Conservation (phyloP, 169 alveolate species). For the Eimeria mitis region DNA sequence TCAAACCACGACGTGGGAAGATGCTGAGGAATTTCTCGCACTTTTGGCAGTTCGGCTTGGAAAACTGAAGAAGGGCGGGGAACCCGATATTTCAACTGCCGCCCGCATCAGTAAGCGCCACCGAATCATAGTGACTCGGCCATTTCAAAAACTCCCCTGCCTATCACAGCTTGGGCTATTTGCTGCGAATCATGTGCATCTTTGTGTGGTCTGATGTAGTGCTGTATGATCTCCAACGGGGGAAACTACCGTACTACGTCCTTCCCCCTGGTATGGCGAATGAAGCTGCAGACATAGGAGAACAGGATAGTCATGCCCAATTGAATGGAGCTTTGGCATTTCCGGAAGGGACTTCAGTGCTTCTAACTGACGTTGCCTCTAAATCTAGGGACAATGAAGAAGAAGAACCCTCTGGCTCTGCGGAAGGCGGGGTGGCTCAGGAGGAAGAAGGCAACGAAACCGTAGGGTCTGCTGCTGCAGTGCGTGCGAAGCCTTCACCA, state of each 20-base stretch:
- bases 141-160: background rate
- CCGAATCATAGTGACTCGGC: background rate
- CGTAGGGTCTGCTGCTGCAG: background rate
- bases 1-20: slow-evolving; percentile 87
- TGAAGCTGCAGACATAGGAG: background rate
- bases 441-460: background rate
- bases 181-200: background rate
- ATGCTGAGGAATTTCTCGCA: slow-evolving; percentile 92
- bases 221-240: slow-evolving; percentile 96
- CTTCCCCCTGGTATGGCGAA: slow-evolving; percentile 88
- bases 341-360: slow-evolving; percentile 20
- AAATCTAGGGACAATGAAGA: background rate
- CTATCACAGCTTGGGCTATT: background rate
- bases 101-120: slow-evolving; percentile 88
- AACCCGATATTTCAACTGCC: slow-evolving; percentile 93
- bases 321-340: slow-evolving; percentile 20
- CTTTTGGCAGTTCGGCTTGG: slow-evolving; percentile 93
- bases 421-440: background rate
- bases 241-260: slow-evolving; percentile 94
- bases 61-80: slow-evolving; percentile 95
- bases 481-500: background rate
- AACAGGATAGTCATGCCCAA: background rate
- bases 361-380: background rate
- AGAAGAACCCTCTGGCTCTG: background rate
- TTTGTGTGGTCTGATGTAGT: slow-evolving; percentile 77